phyloP scores from a whole-genome alignment of 495 filamentous ascomycete genomes.

The Geoglossum glabrum region DNA sequence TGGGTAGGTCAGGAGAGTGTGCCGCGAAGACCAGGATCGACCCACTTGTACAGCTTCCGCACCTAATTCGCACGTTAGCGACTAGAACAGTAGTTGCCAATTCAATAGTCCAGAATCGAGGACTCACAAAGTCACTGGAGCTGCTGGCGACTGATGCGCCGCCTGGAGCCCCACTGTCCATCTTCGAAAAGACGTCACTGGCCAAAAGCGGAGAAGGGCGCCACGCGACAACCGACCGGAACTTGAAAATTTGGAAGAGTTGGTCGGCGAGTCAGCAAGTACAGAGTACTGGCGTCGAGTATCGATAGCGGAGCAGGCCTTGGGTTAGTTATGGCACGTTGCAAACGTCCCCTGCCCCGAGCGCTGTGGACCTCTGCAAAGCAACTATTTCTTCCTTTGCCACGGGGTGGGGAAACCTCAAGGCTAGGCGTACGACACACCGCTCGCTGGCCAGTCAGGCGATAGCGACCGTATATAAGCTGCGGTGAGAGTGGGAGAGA shows the following conservation, averaged over 20 bases:
- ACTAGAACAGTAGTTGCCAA: not conserved
- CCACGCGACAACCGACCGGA: not conserved
- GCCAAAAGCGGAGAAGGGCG: constrained; percentile 23
- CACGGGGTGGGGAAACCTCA: no score
- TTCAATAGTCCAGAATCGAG: not conserved
- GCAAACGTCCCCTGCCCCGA: not conserved
- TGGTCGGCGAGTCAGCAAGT: not conserved
- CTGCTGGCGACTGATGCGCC: constrained; percentile 26
- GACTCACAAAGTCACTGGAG: constrained; percentile 67
- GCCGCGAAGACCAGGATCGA: constrained; percentile 5
- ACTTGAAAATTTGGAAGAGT: not conserved
- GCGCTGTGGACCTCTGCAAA: not conserved
- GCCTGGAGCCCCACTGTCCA: not conserved
- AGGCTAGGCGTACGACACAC: not conserved
- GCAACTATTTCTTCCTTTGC: not conserved
- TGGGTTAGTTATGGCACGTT: not conserved
- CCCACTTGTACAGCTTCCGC: constrained; percentile 95
- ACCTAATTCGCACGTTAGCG: constrained; percentile 37
- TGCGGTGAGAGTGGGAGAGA: not conserved
- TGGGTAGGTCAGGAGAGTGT: not conserved
- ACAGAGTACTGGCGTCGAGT: not conserved
- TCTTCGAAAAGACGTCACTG: constrained; percentile 17
- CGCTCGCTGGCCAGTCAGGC: not conserved
- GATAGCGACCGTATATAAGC: not conserved
- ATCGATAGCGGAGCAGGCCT: not conserved